Base-by-base conservation (phyloP, 306 rosid species). In the Trichosanthes cucumerina region DNA sequence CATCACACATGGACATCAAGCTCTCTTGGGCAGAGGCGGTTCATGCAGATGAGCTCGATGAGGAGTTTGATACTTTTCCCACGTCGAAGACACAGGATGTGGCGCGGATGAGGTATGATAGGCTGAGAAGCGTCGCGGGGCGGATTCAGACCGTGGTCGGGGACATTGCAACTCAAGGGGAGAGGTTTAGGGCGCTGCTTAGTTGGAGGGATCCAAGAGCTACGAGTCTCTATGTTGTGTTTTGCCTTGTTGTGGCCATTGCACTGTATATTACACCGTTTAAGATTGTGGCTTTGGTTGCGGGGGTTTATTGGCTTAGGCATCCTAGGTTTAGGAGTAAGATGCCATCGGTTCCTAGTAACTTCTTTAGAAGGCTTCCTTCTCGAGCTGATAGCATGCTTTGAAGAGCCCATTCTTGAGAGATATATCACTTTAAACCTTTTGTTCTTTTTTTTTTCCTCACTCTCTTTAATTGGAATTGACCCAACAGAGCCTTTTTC, bases 21-120 rank as follows among this genome's bases (percentile, higher is more conserved):
- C 83, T 92, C 26, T 92, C 97, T 0, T 90, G 96, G 91, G 96
- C 97, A 0, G 97, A 90, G 78, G 96, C 93, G 23, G 97, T 86
- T 77, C 86, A 84, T 59, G 86, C 89, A 0, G 91, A 89, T 26
- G 93, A 89, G 70, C 64, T 89, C 5, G 93, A 89, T 23, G 93
- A 89, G 79, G 97, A 92, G 79, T 92, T 90, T 8, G 96, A 92
- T 78, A 92, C 93, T 15, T 92, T 92, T 21, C 97, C 97, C 0
- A 89, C 96, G 0, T 81, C 91, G 0, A 90, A 88, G 71, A 24
- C 81, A 0, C 91, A 83, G 56, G 97, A 90, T 54, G 89, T 86
- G 26, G 87, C 64, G 1, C 82, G 82, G 50, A 90, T 92, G 96
- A 85, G 97, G 80, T 92, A 92, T 4, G 97, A 92, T 39, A 75